Evolutionary conservation across 495 filamentous ascomycete species (phyloP).

Genomic region (Penicillium paxilli): DNA sequence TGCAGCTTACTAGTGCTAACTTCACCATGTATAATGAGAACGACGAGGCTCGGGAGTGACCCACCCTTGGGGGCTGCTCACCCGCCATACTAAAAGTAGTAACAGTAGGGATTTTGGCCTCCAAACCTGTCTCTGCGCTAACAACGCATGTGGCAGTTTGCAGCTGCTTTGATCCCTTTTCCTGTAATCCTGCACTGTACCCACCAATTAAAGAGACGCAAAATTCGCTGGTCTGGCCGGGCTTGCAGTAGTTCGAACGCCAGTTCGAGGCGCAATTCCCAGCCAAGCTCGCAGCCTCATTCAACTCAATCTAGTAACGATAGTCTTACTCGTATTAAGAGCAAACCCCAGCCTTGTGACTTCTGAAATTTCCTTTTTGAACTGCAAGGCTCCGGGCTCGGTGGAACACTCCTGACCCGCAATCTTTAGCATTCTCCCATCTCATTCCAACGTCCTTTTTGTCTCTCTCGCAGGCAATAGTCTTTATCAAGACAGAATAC

Average conservation of each 20-base stretch:
- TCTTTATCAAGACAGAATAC: constrained; percentile 16
- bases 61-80: constrained; percentile 2
- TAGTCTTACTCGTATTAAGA: constrained; percentile 1
- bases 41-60: no score
- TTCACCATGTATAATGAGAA: not conserved
- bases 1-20: constrained; percentile 2
- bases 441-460: constrained; percentile 1
- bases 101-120: constrained; percentile 4
- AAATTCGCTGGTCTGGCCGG: not conserved
- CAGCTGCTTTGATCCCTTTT: constrained; percentile 7
- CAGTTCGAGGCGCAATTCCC: not conserved
- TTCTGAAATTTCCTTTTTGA: constrained; percentile 6
- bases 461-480: constrained; percentile 5
- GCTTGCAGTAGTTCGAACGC: not conserved
- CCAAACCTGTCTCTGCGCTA: constrained; percentile 8
- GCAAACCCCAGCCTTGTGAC: constrained; percentile 1
- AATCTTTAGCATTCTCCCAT: constrained; percentile 4
- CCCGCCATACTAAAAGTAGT: not conserved
- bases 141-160: constrained; percentile 7
- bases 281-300: constrained; percentile 8
- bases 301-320: not conserved
- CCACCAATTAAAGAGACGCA: constrained; percentile 3
- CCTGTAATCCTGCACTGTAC: constrained; percentile 1
- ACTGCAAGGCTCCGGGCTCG: not conserved
- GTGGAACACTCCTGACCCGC: constrained; percentile 3